Evolutionary conservation across 2,329 filamentous ascomycete species (phyloP), one percentile per base, ranked within the genome.

Genomic region (Venturiaceae sp.): DNA sequence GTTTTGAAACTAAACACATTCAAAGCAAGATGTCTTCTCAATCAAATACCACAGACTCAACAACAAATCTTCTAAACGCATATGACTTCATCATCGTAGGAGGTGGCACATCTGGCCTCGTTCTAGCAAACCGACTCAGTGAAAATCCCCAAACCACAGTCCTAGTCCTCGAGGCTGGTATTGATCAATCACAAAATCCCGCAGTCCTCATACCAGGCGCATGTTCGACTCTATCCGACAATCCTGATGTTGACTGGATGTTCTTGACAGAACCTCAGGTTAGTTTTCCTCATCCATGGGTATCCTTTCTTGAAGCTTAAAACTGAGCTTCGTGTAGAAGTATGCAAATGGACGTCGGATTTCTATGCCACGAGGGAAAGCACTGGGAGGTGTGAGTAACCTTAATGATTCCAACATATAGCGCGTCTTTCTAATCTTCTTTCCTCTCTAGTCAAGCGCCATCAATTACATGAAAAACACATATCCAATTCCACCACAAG

Each of bases 101-200:
- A 19, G 75, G 77, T 36, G 79, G 78, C 28, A 76, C 78, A 6
- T 77, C 77, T 8, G 79, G 79, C 5, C 78, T 81, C 56, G 77
- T 80, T 26, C 74, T 77, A 33, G 77, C 78, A 32, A 76, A 78
- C 57, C 68, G 76, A 56, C 69, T 82, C 66, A 78, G 77, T 55
- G 77, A 79, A 62, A 21, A 55, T 41, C 62, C 66, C 11, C 61
- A 64, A 5, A 13, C 13, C 3, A 54, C 32, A 9, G 55, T 58
- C 41, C 21, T 28, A 16, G 55, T 58, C 8, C 41, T 58, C 16
- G 55, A 58, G 21, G 55, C 55, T 8, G 55, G 55, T 23, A 63
- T 21, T 16, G 46, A 50, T 32, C 21, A 32, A 32, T 50, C 46
- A 13, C 8, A 50, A 11, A 32, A 50, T 26, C 23, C 28, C 16